phyloP scores from a whole-genome alignment of 495 filamentous ascomycete species.

The Haplographium delicatum region DNA sequence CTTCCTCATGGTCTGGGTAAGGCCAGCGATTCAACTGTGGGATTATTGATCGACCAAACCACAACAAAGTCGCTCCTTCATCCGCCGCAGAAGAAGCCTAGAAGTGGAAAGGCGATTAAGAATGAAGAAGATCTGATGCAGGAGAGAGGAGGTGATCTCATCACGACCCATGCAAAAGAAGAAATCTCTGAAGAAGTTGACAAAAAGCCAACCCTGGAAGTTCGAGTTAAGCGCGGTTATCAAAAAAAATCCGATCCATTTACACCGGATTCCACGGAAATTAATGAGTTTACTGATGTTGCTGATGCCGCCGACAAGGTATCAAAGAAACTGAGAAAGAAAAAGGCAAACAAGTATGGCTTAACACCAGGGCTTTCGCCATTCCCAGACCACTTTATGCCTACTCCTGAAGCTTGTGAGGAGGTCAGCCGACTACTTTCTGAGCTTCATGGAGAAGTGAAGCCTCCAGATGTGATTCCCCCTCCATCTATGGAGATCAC shows the following conservation, averaged over 20 bases:
- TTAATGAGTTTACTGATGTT: neutral
- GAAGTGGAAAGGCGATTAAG: neutral
- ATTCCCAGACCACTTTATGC: conserved; percentile 63
- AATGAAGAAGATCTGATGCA: neutral
- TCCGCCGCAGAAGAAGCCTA: neutral
- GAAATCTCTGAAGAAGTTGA: neutral
- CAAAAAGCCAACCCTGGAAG: neutral
- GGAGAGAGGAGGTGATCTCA: neutral
- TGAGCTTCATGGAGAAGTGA: conserved; percentile 58
- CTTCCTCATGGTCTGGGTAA: conserved; percentile 39
- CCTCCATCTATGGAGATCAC: conserved; percentile 72
- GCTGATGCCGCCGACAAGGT: neutral
- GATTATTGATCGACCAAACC: neutral
- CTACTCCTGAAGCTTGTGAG: conserved; percentile 67
- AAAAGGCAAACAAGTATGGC: conserved; percentile 40
- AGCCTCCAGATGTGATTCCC: conserved; percentile 62
- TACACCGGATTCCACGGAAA: neutral
- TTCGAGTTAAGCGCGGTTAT: neutral
- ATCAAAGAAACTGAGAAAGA: conserved; percentile 10
- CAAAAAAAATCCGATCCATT: neutral
- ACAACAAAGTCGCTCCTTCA: neutral
- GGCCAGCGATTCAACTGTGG: neutral
- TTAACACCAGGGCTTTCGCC: conserved; percentile 50
- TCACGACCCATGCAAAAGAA: neutral
- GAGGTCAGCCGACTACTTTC: conserved; percentile 68